Percentiles rank a stretch among this genome's conserved stretches.
These are phyloP conservation scores for Gaultheria prostrata DNA, from an alignment of 148 eudicot species.

Conservation along the genomic window DNA sequence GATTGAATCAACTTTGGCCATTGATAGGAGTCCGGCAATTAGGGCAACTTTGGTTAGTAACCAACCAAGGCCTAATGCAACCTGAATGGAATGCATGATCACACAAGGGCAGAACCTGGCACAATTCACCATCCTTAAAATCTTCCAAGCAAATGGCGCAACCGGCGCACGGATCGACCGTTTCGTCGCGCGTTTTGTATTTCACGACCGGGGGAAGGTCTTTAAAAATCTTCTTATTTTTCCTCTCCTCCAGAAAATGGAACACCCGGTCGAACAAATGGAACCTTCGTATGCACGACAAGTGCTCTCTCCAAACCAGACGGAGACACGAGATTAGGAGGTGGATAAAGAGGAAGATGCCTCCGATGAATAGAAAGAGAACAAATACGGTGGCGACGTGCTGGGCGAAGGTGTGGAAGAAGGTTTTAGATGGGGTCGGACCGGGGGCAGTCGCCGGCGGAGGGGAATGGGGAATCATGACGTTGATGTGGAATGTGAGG, in stretches of 20 bases:
- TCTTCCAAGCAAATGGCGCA: slow-evolving; percentile 41
- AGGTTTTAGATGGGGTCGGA: background rate
- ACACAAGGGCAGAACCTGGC: slow-evolving; percentile 33
- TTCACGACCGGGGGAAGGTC: slow-evolving; percentile 10
- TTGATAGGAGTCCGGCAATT: slow-evolving; percentile 29
- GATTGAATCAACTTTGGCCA: background rate
- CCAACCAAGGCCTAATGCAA: slow-evolving; percentile 34
- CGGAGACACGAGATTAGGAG: background rate
- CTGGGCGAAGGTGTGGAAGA: background rate
- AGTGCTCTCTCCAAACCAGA: background rate
- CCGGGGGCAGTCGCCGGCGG: background rate
- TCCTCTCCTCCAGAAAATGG: slow-evolving; percentile 10
- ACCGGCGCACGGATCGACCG: background rate
- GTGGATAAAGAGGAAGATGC: background rate
- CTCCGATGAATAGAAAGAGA: background rate
- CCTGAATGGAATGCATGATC: slow-evolving; percentile 30
- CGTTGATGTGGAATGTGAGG: background rate
- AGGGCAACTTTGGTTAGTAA: slow-evolving; percentile 28
- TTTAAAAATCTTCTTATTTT: background rate
- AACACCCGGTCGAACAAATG: background rate
- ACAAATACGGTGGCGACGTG: background rate
- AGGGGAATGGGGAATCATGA: background rate
- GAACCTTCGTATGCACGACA: background rate
- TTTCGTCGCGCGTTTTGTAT: background rate
- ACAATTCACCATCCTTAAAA: slow-evolving; percentile 28